Evolutionary conservation across 192 early-diverging fungal genomes (phyloP), one percentile per base, ranked within the genome.

Genomic region (Globomyces pollinis-pini): DNA sequence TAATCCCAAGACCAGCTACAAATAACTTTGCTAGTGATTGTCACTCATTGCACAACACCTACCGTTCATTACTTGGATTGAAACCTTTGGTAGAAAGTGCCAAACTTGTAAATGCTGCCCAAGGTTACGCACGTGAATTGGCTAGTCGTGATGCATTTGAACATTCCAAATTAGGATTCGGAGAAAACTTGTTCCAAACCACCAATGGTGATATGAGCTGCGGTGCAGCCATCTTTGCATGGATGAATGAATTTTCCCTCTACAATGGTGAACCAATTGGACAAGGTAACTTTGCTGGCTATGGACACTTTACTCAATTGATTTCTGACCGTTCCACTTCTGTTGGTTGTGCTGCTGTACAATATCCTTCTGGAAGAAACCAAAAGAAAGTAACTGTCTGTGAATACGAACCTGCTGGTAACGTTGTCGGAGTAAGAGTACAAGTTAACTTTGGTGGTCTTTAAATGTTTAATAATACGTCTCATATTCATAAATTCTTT

Each of bases 241-340:
- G 55, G 55, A 39, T 57, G 23, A 24, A 28, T 24, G 55, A 57
- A 44, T 39, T 42, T 26, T 28, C 23, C 11, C 33, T 57, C 38
- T 57, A 57, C 55, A 57, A 57, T 39, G 41, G 41, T 24, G 55
- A 34, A 6, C 55, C 55, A 44, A 57, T 57, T 31, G 55, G 55
- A 31, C 33, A 28, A 21, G 55, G 24, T 11, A 39, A 57, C 38
- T 57, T 57, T 57, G 28, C 28, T 8, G 1, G 21, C 0, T 57
- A 57, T 31, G 55, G 55, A n/a, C 55, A 57, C 33, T 57, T 57
- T 32, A 57, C 55, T 16, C 55, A 57, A 39, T 16, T 26, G 2
- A 39, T 33, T 28, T 57, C 36, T 16, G 36, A 34, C 9, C 26
- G 15, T 31, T 39, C 55, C 21, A 57, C 55, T 44, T 29, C 34